Evolutionary conservation across 768 basidiomycete genomes (phyloP).

Genomic region (Galerina sulciceps): DNA sequence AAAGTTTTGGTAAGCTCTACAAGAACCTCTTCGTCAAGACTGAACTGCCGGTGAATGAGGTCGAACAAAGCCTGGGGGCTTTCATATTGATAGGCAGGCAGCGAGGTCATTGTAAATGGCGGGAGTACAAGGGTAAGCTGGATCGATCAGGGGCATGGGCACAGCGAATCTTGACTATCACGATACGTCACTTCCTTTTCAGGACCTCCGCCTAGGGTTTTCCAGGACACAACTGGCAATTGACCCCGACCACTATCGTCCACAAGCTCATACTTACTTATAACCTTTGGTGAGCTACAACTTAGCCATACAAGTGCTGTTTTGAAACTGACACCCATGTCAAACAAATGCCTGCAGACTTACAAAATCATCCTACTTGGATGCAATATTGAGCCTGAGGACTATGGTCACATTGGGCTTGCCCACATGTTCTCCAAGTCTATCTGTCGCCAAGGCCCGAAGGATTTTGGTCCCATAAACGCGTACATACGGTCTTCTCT

Average conservation of each 20-base stretch:
- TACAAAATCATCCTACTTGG: background rate
- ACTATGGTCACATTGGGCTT: too few relatives aligned
- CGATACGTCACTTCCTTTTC: conserved; percentile 42
- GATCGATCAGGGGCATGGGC: conserved; percentile 12
- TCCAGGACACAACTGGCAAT: background rate
- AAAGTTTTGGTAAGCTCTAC: conserved; percentile 77
- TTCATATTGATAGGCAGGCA: conserved; percentile 44
- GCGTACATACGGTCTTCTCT: too few relatives aligned
- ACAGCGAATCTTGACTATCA: conserved; percentile 22
- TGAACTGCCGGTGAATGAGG: conserved; percentile 75
- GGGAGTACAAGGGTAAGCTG: conserved; percentile 11
- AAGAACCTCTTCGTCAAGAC: conserved; percentile 63
- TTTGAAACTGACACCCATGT: background rate
- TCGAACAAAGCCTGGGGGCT: conserved; percentile 57
- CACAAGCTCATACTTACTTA: background rate
- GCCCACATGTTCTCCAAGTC: too few relatives aligned
- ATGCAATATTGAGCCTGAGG: too few relatives aligned
- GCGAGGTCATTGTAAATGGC: conserved; percentile 42
- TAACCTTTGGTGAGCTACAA: background rate
- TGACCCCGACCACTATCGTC: background rate
- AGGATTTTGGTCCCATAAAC: too few relatives aligned
- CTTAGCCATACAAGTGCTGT: background rate
- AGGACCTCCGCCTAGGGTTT: conserved; percentile 19
- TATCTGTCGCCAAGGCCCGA: too few relatives aligned
- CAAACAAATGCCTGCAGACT: background rate